Evolutionary conservation across 352 stramenopile species (phyloP).

Genomic region (Aphanomyces euteiches): DNA sequence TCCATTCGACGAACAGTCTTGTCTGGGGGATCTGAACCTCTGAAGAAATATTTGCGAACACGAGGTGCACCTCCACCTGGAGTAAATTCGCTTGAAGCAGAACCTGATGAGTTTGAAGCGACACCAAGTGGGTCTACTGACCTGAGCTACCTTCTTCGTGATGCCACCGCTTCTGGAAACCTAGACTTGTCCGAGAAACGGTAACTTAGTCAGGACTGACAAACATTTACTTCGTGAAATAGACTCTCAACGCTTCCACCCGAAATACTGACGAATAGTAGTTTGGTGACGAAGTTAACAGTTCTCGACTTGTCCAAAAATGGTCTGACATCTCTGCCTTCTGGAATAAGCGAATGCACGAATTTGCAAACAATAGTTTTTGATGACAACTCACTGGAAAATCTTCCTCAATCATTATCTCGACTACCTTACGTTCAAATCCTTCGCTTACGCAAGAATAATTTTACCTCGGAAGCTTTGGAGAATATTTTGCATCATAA

Average conservation of each 20-base stretch:
- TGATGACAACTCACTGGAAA: slow-evolving; percentile 62
- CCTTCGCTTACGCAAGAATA: slow-evolving; percentile 71
- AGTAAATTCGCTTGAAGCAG: slow-evolving; percentile 56
- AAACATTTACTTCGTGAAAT: neutral
- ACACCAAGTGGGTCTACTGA: slow-evolving; percentile 23
- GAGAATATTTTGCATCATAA: slow-evolving; percentile 30
- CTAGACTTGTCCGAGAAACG: slow-evolving; percentile 46
- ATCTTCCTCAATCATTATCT: slow-evolving; percentile 44
- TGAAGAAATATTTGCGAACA: slow-evolving; percentile 83
- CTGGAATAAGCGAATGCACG: slow-evolving; percentile 43
- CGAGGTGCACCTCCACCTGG: slow-evolving; percentile 52
- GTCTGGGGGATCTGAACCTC: slow-evolving; percentile 57
- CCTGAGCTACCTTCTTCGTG: slow-evolving; percentile 47
- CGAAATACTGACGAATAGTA: neutral
- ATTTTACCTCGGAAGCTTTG: slow-evolving; percentile 47
- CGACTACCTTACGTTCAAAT: slow-evolving; percentile 50
- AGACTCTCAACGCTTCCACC: slow-evolving; percentile 14
- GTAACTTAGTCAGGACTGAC: neutral
- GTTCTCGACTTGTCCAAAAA: slow-evolving; percentile 66
- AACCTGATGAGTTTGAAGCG: slow-evolving; percentile 46
- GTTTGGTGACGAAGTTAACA: slow-evolving; percentile 2
- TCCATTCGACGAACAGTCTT: slow-evolving; percentile 62
- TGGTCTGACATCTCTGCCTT: slow-evolving; percentile 44
- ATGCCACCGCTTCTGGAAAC: slow-evolving; percentile 52
- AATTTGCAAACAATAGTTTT: slow-evolving; percentile 60